phyloP scores from a whole-genome alignment of 768 basidiomycete genomes.

The Tubosaeta sp. region DNA sequence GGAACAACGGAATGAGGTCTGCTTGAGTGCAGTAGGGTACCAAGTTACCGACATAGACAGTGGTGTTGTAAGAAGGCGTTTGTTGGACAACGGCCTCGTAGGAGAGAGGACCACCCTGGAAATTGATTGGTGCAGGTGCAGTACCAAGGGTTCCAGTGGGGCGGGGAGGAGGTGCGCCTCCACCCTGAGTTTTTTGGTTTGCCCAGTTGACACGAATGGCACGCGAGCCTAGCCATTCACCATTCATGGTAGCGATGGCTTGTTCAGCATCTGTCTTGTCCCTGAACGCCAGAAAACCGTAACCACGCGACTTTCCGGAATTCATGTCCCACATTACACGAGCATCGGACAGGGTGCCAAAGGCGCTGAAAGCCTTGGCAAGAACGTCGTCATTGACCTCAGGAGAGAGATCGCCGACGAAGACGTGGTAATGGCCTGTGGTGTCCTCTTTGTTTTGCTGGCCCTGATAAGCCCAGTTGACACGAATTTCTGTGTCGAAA shows the following conservation, averaged over 20 bases:
- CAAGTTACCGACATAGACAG: constrained; percentile 98
- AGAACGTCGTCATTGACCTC: constrained; percentile 98
- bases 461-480: constrained; percentile 99
- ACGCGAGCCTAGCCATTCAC: constrained; percentile 97
- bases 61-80: constrained; percentile 90
- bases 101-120: constrained; percentile 81
- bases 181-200: constrained; percentile 93
- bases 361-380: constrained; percentile 94
- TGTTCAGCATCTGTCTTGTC: constrained; percentile 99
- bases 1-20: constrained; percentile 96
- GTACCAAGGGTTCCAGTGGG: constrained; percentile 46
- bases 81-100: constrained; percentile 94
- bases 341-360: constrained; percentile 94
- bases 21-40: constrained; percentile 97
- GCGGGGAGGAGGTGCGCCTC: constrained; percentile 36
- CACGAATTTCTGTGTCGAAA: constrained; percentile 98
- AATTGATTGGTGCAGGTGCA: constrained; percentile 88
- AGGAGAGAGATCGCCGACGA: constrained; percentile 98
- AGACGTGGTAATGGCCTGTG: constrained; percentile 95
- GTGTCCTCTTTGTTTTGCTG: constrained; percentile 99
- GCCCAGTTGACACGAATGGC: constrained; percentile 99
- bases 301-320: constrained; percentile 96
- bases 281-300: constrained; percentile 97
- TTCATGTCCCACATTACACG: constrained; percentile 99
- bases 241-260: constrained; percentile 99